Evolutionary conservation across 345 rosid genomes (phyloP).

Genomic region (Chamaenerion angustifolium): DNA sequence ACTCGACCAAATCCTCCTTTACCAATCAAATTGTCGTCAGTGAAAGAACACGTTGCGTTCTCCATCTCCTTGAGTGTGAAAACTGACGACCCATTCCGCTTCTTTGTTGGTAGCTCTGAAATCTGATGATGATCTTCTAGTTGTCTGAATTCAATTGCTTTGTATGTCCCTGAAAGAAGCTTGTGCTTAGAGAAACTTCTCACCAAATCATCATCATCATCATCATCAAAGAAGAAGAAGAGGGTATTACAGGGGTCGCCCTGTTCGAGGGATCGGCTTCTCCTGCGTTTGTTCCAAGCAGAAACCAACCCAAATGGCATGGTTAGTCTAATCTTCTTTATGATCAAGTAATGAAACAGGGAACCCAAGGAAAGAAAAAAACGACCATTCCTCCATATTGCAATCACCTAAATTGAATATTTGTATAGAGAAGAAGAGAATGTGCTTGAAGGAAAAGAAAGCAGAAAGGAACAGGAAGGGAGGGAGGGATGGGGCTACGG

Average conservation of each 20-base stretch:
- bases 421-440: constrained; percentile 16
- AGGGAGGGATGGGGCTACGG: constrained; percentile 24
- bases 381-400: not conserved
- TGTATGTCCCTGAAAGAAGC: constrained; percentile 50
- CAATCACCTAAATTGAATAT: not conserved
- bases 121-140: constrained; percentile 33
- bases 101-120: constrained; percentile 27
- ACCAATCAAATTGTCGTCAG: constrained; percentile 58
- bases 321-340: not conserved
- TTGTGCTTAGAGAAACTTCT: no score
- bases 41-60: constrained; percentile 62
- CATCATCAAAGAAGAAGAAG: constrained; percentile 7
- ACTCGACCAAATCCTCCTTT: constrained; percentile 94
- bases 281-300: constrained; percentile 88
- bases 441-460: constrained; percentile 60
- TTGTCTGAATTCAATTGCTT: constrained; percentile 58
- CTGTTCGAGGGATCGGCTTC: constrained; percentile 75
- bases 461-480: constrained; percentile 7
- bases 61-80: constrained; percentile 90
- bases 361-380: constrained; percentile 5
- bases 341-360: constrained; percentile 9
- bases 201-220: no score
- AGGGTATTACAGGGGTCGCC: constrained; percentile 65
- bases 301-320: constrained; percentile 88
- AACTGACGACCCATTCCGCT: constrained; percentile 47